Base-by-base conservation (phyloP, 2,329 filamentous ascomycete species). In the Aspergillus vadensis region DNA sequence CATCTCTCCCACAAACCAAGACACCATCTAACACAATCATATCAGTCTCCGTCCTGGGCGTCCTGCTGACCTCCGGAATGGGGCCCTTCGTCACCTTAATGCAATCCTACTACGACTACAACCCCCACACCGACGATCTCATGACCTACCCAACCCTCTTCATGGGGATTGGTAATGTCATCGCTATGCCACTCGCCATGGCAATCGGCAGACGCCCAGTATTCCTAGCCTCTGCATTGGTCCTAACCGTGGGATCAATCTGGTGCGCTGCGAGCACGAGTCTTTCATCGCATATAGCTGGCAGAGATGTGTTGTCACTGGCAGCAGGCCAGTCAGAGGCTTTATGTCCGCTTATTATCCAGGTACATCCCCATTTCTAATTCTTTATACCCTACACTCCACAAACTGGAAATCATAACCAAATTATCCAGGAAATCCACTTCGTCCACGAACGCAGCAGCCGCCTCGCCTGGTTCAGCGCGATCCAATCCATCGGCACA, bases 71-170 rank as follows among this genome's bases (percentile, higher is more conserved):
- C 48, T 62, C 60, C 0, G 60, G 60, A 12, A 62, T 62, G 60
- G 60, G 60, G 1, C 53, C 60, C 17, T 62, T 62, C 48, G 52
- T 52, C 10, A 50, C 58, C 8, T 44, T 56, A 10, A 54, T 59
- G 41, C 17, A 23, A 12, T 39, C 54, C 47, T 62, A 62, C 27
- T 58, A 58, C 6, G 53, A 58, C 2, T n/a, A 62, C 14, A 48
- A 59, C 17, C 30, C n/a, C 2, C 57, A 39, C 0, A 44, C 57
- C n/a, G 58, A 57, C 12, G 60, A 62, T 25, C 60, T 62, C 17
- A 41, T 62, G 23, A 62, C 60, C n/a, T 62, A 62, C 14, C 60
- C 60, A 5, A 62, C 60, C 3, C 30, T 62, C 19, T 62, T 62
- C 41, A 62, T 62, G 60, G 60, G 60, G 0, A 17, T 62, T 2